Conservation (phyloP, 208 protist genomes). For the Porcisia hertigi region DNA sequence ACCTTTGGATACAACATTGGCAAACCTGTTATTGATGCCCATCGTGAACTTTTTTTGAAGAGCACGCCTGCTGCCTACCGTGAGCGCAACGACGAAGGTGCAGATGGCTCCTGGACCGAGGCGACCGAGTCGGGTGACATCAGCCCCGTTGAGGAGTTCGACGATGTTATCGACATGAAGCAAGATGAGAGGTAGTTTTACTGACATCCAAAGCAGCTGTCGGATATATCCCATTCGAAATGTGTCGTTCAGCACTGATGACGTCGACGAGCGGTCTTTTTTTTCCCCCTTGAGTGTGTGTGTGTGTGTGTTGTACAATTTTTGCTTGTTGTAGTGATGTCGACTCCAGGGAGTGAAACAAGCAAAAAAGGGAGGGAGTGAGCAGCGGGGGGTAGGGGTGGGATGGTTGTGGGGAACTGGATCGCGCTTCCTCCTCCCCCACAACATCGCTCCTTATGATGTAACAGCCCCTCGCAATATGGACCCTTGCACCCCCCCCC, state of each 20-base stretch:
- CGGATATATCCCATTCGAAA: not conserved
- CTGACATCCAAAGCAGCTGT: not conserved
- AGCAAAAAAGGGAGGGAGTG: too few relatives aligned
- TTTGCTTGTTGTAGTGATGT: not conserved
- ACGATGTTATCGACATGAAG: constrained; percentile 24
- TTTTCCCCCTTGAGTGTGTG: not conserved
- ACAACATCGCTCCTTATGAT: too few relatives aligned
- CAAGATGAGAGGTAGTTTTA: constrained; percentile 15
- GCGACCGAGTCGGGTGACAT: not conserved
- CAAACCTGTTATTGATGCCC: constrained; percentile 64
- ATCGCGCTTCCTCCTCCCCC: too few relatives aligned
- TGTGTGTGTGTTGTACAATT: not conserved
- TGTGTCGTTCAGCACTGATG: constrained; percentile 9
- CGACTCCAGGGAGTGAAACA: too few relatives aligned
- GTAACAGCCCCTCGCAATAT: too few relatives aligned
- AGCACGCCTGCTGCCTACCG: not conserved
- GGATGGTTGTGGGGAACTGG: too few relatives aligned
- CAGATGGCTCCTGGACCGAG: not conserved
- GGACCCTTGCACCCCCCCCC: too few relatives aligned
- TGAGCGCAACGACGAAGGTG: not conserved
- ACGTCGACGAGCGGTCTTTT: not conserved
- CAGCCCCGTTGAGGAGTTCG: constrained; percentile 20
- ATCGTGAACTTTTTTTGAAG: constrained; percentile 33
- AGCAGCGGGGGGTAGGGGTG: too few relatives aligned
- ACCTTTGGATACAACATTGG: constrained; percentile 67